Conservation (phyloP, 352 stramenopile species). For the Globisporangium cystogenes region DNA sequence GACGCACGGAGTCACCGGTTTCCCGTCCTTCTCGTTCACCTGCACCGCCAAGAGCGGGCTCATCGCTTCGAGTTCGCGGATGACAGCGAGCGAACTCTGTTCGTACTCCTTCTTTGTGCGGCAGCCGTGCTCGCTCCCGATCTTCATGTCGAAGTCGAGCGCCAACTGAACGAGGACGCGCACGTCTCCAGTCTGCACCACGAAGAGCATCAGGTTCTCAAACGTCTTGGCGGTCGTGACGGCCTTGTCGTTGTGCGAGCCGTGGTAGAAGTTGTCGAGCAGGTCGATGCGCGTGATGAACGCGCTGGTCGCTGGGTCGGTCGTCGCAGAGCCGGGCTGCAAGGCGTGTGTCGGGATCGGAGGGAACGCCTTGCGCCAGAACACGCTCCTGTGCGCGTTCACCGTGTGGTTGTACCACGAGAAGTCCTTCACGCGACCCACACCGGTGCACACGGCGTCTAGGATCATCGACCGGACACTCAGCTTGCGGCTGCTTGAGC, state of each 20-base stretch:
- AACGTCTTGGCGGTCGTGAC: conserved; percentile 37
- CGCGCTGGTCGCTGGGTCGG: not conserved
- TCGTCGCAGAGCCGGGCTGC: not conserved
- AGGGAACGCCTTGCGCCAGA: conserved; percentile 45
- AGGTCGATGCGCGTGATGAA: conserved; percentile 22
- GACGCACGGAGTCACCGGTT: conserved; percentile 10
- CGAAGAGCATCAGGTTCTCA: conserved; percentile 47
- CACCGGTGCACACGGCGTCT: conserved; percentile 16
- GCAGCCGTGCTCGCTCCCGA: conserved; percentile 39
- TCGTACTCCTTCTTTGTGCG: conserved; percentile 47
- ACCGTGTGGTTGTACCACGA: conserved; percentile 30
- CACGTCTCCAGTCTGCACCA: conserved; percentile 46
- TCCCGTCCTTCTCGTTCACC: conserved; percentile 25
- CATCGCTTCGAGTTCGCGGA: conserved; percentile 40
- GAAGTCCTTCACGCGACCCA: conserved; percentile 24
- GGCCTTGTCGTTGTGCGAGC: conserved; percentile 39
- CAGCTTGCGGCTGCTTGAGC: not conserved
- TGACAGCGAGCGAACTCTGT: conserved; percentile 27
- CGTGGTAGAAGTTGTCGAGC: conserved; percentile 55
- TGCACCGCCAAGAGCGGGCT: conserved; percentile 40
- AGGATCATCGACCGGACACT: conserved; percentile 5
- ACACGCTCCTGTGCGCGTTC: conserved; percentile 41
- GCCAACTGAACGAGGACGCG: conserved; percentile 33
- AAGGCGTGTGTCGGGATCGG: conserved; percentile 15
- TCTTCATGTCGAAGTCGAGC: conserved; percentile 26